Percentiles rank a stretch among this genome's conserved stretches.
phyloP scores from a whole-genome alignment of 2,329 filamentous ascomycete genomes.

The Clonostachys solani region DNA sequence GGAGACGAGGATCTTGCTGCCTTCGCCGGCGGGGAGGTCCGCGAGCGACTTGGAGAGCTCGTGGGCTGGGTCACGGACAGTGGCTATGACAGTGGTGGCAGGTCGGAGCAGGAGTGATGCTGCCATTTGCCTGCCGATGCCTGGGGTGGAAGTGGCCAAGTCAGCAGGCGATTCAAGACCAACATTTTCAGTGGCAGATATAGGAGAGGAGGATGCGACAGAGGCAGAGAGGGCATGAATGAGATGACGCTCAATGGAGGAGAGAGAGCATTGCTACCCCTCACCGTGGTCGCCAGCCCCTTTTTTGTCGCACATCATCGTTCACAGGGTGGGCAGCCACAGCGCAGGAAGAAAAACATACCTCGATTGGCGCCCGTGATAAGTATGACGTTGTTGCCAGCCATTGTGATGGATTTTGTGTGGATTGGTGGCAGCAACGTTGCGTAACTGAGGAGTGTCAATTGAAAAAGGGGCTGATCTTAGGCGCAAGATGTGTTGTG shows the following conservation, averaged over 20 bases:
- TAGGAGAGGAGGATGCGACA: no score
- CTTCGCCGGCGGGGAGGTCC: conserved; percentile 23
- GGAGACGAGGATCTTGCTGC: conserved; percentile 30
- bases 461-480: no score
- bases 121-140: conserved; percentile 7
- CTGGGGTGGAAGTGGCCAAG: conserved; percentile 1
- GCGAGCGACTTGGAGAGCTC: conserved; percentile 20
- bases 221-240: no score
- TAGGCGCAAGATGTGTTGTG: no score
- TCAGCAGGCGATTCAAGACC: background rate
- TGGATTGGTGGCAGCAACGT: no score
- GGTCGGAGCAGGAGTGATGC: conserved; percentile 6
- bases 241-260: no score
- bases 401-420: background rate
- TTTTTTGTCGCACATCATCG: background rate
- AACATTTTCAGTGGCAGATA: no score
- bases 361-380: conserved; percentile 8
- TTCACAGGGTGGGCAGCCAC: background rate
- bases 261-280: no score
- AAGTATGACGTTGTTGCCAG: conserved; percentile 1
- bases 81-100: conserved; percentile 29
- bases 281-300: background rate
- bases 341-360: background rate
- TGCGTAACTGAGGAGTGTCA: no score
- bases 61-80: conserved; percentile 23